phyloP scores from a whole-genome alignment of 83 land plant species.

The Diphasiastrum complanatum region DNA sequence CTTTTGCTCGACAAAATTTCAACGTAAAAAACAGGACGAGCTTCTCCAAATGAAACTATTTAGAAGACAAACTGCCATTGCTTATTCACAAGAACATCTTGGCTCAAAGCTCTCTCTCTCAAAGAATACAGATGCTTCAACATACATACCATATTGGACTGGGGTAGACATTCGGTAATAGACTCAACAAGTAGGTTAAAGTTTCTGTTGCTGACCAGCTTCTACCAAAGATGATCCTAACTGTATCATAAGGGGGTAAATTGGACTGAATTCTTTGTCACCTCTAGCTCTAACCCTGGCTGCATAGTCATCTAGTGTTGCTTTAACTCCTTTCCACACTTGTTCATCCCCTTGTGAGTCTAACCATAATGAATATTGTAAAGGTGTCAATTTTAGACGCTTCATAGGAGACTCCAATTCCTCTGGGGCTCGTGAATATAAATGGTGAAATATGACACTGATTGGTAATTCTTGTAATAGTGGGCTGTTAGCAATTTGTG shows the following conservation, averaged over 20 bases:
- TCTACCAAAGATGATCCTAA: slow-evolving; percentile 53
- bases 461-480: slow-evolving; percentile 77
- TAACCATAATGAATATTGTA: slow-evolving; percentile 86
- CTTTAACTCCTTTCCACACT: slow-evolving; percentile 92
- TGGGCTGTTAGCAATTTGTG: slow-evolving; percentile 67
- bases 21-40: too few species aligned
- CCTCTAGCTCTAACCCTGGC: slow-evolving; percentile 65
- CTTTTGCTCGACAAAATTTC: too few species aligned
- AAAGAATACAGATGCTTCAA: too few species aligned
- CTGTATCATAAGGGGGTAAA: slow-evolving; percentile 77
- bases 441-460: slow-evolving; percentile 79
- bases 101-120: too few species aligned
- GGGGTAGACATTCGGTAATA: too few species aligned
- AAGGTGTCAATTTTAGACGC: slow-evolving; percentile 58
- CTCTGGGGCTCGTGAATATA: slow-evolving; percentile 80
- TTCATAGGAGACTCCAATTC: slow-evolving; percentile 88
- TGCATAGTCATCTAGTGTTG: slow-evolving; percentile 91
- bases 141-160: too few species aligned
- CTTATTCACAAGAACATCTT: too few species aligned
- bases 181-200: too few species aligned
- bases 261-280: slow-evolving; percentile 85
- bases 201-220: too few species aligned
- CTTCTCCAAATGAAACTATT: too few species aligned
- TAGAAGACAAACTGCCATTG: too few species aligned
- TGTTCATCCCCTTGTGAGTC: slow-evolving; percentile 92